Conservation (phyloP, 2,329 filamentous ascomycete genomes). For the Emydomyces testavorans region DNA sequence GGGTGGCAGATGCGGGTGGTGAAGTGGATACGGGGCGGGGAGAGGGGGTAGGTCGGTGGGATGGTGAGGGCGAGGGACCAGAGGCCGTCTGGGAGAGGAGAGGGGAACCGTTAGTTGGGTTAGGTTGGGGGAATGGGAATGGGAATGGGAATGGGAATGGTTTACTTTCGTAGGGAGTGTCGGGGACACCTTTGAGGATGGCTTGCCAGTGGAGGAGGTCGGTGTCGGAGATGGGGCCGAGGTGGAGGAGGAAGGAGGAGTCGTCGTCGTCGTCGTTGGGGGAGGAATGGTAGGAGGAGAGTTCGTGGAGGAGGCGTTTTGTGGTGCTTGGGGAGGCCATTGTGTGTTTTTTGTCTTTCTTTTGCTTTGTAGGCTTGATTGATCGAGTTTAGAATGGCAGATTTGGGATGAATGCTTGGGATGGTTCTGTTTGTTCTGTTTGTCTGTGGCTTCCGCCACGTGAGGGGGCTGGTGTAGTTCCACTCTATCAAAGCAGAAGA, state of each 20-base stretch:
- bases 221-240: slow-evolving; percentile 46
- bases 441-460: background rate
- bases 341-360: background rate
- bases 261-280: slow-evolving; percentile 50
- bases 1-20: slow-evolving; percentile 75
- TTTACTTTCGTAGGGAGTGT: slow-evolving; percentile 50
- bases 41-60: slow-evolving; percentile 65
- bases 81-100: slow-evolving; percentile 46
- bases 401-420: background rate
- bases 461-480: background rate
- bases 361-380: background rate
- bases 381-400: background rate
- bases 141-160: background rate
- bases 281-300: slow-evolving; percentile 46
- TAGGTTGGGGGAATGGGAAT: background rate
- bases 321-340: slow-evolving; percentile 30
- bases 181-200: slow-evolving; percentile 47
- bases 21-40: slow-evolving; percentile 68
- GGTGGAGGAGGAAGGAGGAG: slow-evolving; percentile 44
- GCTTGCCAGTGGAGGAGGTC: slow-evolving; percentile 51
- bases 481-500: background rate
- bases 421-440: slow-evolving; percentile 4
- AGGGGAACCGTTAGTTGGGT: slow-evolving; percentile 5
- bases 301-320: slow-evolving; percentile 51
- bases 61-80: slow-evolving; percentile 74